These are phyloP conservation scores for Agrocybe chaxingu DNA, from an alignment of 768 basidiomycete species.

Conservation along the genomic window DNA sequence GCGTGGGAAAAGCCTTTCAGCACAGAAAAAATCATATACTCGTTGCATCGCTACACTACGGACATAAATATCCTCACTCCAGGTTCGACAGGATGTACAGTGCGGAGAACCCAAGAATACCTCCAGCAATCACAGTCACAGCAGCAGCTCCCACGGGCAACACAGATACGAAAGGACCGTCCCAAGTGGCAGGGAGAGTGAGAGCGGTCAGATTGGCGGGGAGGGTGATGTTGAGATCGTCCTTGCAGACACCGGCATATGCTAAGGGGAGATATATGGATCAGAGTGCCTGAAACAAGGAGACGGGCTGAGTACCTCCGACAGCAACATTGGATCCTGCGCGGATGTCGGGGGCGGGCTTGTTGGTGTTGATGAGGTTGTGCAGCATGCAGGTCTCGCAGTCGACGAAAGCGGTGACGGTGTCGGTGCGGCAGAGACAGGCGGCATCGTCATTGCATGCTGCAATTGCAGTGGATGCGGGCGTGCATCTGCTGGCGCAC, in stretches of 20 bases:
- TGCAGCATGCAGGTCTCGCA: slow-evolving; percentile 73
- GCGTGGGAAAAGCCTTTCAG: slow-evolving; percentile 22
- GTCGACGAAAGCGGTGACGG: slow-evolving; percentile 37
- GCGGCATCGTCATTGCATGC: slow-evolving; percentile 42
- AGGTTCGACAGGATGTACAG: slow-evolving; percentile 55
- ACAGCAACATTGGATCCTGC: slow-evolving; percentile 63
- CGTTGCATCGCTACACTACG: background rate
- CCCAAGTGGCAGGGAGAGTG: slow-evolving; percentile 48
- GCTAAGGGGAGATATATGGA: slow-evolving; percentile 30
- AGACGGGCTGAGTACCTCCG: slow-evolving; percentile 36
- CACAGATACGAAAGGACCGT: slow-evolving; percentile 52
- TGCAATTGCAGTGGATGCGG: slow-evolving; percentile 23
- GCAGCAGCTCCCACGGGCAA: slow-evolving; percentile 42
- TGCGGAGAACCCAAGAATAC: slow-evolving; percentile 44
- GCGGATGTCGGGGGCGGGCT: slow-evolving; percentile 43
- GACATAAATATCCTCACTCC: slow-evolving; percentile 21
- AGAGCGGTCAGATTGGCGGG: slow-evolving; percentile 38
- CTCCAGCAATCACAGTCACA: slow-evolving; percentile 40
- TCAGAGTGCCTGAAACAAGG: slow-evolving; percentile 1
- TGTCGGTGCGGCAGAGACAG: slow-evolving; percentile 53
- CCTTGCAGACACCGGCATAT: slow-evolving; percentile 49
- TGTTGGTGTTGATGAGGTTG: slow-evolving; percentile 47
- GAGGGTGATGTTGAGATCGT: slow-evolving; percentile 33
- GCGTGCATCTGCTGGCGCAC: slow-evolving; percentile 32
- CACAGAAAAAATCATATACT: slow-evolving; percentile 8